These are phyloP conservation scores for Mycena maculata DNA, from an alignment of 768 basidiomycete species.

Conservation along the genomic window DNA sequence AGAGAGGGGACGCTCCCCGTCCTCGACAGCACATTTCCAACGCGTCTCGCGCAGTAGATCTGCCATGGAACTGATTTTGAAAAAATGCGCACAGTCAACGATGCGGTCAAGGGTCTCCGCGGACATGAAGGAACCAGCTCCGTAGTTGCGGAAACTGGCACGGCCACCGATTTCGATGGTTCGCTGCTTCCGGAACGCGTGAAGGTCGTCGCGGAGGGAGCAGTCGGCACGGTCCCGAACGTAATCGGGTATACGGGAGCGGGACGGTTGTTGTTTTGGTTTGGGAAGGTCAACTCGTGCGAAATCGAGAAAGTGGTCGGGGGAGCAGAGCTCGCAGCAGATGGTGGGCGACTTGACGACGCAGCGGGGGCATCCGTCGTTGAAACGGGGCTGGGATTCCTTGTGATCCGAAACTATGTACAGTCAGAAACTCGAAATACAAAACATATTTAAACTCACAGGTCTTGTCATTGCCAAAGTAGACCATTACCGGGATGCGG, in stretches of 20 bases:
- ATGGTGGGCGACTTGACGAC: background rate
- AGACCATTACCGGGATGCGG: background rate
- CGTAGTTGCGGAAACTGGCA: background rate
- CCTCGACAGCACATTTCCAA: constrained; percentile 5
- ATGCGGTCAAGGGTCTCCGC: background rate
- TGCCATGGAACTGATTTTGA: background rate
- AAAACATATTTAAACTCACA: background rate
- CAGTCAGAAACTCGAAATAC: background rate
- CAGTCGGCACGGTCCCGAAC: background rate
- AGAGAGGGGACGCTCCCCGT: background rate
- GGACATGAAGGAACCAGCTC: background rate
- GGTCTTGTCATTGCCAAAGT: constrained; percentile 7
- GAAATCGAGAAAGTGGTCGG: background rate
- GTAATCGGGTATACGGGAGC: background rate
- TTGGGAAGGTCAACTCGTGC: background rate
- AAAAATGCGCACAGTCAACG: constrained; percentile 9
- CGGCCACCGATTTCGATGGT: background rate
- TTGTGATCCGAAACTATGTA: background rate
- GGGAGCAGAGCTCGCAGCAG: constrained; percentile 6
- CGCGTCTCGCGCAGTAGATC: constrained; percentile 2
- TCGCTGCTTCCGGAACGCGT: background rate
- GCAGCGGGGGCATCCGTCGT: background rate
- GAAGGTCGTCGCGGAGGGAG: background rate
- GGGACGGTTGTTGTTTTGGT: background rate
- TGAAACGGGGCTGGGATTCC: background rate